Evolutionary conservation across 2,329 filamentous ascomycete genomes (phyloP), one percentile per base, ranked within the genome.

Genomic region (Verticillium tricorpus): DNA sequence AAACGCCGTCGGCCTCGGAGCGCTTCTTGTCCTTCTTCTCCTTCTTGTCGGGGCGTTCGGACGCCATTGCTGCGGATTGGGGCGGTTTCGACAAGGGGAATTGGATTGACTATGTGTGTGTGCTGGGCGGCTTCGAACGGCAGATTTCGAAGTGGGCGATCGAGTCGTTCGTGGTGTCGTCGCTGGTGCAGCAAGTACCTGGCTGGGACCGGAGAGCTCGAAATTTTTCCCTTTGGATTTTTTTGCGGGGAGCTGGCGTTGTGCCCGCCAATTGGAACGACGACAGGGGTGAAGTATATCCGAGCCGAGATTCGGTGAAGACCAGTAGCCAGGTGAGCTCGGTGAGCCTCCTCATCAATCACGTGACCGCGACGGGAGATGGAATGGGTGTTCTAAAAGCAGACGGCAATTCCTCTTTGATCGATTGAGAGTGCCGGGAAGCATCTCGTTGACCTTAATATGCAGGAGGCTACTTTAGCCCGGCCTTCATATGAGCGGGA

Each of bases 31-130:
- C 70, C 71, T 74, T 74, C 69, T 67, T 72, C 70, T 73, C 74
- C 76, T 80, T 82, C 73, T 80, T 80, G 60, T 80, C 78, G 67
- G 77, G 76, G 71, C 78, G 76, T 70, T 80, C 78, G 70, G 78
- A 73, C 70, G 78, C 79, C 79, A 81, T 81, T 71, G 69, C 67
- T 68, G 65, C 70, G 67, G 60, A 62, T 25, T 15, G 9, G 11
- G 9, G 8, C 11, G 19, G 8, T 66, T 57, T 45, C 28, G 37
- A n/a, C 11, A n/a, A 7, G 19, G n/a, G 6, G 12, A 58, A 28
- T 50, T n/a, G 57, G 28, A 19, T 35, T 39, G 7, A 5, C 22
- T 58, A 14, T 35, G 15, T 58, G 37, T 32, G 19, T 32, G 25
- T 58, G 37, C 39, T 25, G 22, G 22, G 37, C 19, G 45, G 25